A percentile compares a stretch with the other conserved stretches of the same genome.
These are phyloP conservation scores for Misopates orontium DNA, from an alignment of 257 asterid species.

Conservation along the genomic window DNA sequence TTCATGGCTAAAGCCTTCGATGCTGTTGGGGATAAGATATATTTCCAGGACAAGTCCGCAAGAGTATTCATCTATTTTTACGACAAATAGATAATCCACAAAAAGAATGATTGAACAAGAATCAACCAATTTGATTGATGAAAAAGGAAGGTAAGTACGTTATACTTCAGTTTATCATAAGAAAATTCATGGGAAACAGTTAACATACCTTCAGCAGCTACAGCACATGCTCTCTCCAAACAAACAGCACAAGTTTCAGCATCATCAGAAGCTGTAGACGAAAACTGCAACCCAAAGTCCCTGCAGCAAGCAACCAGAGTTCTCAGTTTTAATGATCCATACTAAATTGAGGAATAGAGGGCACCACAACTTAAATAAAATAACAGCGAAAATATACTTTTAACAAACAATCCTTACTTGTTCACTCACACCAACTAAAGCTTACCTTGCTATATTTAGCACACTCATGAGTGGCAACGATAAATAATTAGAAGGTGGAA, in stretches of 20 bases:
- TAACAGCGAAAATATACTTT: slow-evolving; percentile 1
- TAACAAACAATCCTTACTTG: slow-evolving; percentile 10
- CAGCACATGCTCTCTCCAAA: slow-evolving; percentile 84
- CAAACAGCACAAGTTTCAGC: slow-evolving; percentile 88
- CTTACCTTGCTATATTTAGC: slow-evolving; percentile 88
- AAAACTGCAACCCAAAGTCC: slow-evolving; percentile 73
- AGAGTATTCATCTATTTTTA: no score
- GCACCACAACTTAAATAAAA: background rate
- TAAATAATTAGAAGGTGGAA: slow-evolving; percentile 80
- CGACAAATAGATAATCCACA: no score
- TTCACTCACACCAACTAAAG: background rate
- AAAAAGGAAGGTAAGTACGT: no score
- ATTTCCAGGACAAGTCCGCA: background rate
- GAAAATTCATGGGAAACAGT: slow-evolving; percentile 12
- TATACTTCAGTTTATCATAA: background rate
- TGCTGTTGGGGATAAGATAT: no score
- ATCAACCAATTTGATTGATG: no score
- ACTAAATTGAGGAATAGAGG: slow-evolving; percentile 5
- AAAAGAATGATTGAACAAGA: background rate
- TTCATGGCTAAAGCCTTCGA: background rate
- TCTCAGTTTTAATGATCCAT: background rate
- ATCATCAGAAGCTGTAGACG: slow-evolving; percentile 69
- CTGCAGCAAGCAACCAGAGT: slow-evolving; percentile 43
- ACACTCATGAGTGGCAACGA: slow-evolving; percentile 90
- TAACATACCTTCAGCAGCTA: slow-evolving; percentile 74